These are phyloP conservation scores for Trichoderma polysporum DNA, from an alignment of 2,329 filamentous ascomycete genomes.

Conservation along the genomic window DNA sequence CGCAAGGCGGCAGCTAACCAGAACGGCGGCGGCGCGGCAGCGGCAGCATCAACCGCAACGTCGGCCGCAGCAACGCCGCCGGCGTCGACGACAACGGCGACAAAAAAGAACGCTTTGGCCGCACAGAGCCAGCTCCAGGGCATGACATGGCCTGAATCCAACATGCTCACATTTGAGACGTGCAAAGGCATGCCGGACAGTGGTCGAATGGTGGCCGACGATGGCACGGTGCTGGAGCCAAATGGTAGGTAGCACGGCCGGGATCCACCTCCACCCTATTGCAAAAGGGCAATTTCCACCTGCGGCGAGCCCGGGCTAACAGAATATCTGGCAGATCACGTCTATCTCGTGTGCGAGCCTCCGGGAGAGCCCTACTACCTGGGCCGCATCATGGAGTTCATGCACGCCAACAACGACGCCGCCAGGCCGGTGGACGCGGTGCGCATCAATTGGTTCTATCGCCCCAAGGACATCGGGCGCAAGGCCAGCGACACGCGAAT, in stretches of 20 bases:
- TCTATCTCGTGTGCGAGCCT: conserved; percentile 95
- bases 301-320: conserved; percentile 31
- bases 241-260: conserved; percentile 78
- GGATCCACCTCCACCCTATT: conserved; percentile 21
- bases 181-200: conserved; percentile 67
- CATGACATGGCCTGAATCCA: conserved; percentile 61
- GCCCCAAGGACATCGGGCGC: conserved; percentile 91
- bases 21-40: conserved; percentile 20
- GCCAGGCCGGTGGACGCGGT: conserved; percentile 77
- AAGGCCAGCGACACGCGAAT: conserved; percentile 87
- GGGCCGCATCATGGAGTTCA: conserved; percentile 96
- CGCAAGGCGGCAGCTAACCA: conserved; percentile 66
- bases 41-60: conserved; percentile 26
- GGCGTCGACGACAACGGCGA: conserved; percentile 18
- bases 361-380: conserved; percentile 98
- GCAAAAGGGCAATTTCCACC: conserved; percentile 21
- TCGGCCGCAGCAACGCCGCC: conserved; percentile 21
- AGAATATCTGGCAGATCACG: conserved; percentile 58
- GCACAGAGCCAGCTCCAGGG: conserved; percentile 37
- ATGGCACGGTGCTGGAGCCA: conserved; percentile 77
- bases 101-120: conserved; percentile 30
- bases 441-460: conserved; percentile 97
- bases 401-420: conserved; percentile 75
- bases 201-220: conserved; percentile 81
- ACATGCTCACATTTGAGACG: conserved; percentile 85